phyloP scores from a whole-genome alignment of 2,329 filamentous ascomycete species.

The Botryotinia convoluta region DNA sequence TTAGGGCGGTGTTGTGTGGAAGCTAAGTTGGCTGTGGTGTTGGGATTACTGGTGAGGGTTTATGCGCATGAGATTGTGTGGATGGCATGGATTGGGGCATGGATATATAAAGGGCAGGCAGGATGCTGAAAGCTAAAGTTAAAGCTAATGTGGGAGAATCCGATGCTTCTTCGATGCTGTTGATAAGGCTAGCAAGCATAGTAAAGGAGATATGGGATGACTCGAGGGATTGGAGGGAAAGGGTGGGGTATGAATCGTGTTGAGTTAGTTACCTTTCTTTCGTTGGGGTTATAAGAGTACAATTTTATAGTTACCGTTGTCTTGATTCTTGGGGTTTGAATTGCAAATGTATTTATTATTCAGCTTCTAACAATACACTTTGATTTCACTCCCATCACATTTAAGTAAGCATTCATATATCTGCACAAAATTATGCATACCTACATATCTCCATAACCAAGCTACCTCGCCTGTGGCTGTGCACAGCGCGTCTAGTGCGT shows the following conservation, averaged over 20 bases:
- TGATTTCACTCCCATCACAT: background rate
- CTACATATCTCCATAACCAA: background rate
- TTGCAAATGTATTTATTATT: background rate
- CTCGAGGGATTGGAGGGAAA: background rate
- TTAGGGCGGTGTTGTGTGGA: constrained; percentile 1
- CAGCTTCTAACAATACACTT: background rate
- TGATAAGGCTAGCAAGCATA: background rate
- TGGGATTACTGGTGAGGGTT: background rate
- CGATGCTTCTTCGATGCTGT: background rate
- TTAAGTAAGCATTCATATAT: background rate
- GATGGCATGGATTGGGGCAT: background rate
- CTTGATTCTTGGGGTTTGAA: background rate
- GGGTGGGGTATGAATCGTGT: background rate
- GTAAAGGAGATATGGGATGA: background rate
- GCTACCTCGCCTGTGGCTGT: background rate
- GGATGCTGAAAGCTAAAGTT: background rate
- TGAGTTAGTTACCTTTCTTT: background rate
- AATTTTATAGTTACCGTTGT: background rate
- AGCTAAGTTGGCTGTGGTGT: background rate
- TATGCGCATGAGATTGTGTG: constrained; percentile 5
- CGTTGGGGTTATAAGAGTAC: background rate
- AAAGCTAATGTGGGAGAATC: background rate
- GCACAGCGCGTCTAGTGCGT: constrained; percentile 13
- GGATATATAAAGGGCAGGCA: background rate
- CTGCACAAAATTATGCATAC: background rate